Percentiles rank a stretch among this genome's conserved stretches.
phyloP scores from a whole-genome alignment of 192 early-diverging fungal species.

The Coemansia sp. region DNA sequence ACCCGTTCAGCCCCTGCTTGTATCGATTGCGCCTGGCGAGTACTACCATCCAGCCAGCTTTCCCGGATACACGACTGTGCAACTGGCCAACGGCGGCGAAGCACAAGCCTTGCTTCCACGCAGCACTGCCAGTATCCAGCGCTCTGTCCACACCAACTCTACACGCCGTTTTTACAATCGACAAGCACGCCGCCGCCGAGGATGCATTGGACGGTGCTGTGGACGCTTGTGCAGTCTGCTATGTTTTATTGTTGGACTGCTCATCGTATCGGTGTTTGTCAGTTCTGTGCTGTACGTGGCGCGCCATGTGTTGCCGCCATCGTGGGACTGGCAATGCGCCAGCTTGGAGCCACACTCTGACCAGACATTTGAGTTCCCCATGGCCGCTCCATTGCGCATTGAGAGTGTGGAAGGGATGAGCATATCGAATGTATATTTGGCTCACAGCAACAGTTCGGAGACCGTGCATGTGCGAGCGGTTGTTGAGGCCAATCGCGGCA shows the following conservation, averaged over 20 bases:
- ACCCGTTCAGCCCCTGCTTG: not conserved
- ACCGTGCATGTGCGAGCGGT: conserved; percentile 18
- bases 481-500: conserved; percentile 14
- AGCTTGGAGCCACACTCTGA: conserved; percentile 12
- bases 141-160: not conserved
- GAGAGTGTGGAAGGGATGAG: conserved; percentile 32
- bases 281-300: conserved; percentile 8
- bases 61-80: conserved; percentile 42
- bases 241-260: conserved; percentile 15
- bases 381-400: conserved; percentile 5
- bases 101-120: conserved; percentile 17
- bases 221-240: conserved; percentile 14
- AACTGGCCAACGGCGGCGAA: conserved; percentile 25
- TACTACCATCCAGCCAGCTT: conserved; percentile 51
- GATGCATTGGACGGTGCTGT: conserved; percentile 14
- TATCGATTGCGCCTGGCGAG: not conserved
- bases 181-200: not conserved
- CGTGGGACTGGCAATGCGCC: conserved; percentile 23
- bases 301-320: conserved; percentile 8
- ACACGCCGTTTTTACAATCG: not conserved
- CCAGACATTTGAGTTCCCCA: conserved; percentile 3
- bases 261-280: conserved; percentile 8
- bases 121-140: not conserved
- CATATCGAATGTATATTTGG: conserved; percentile 19
- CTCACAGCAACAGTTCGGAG: not conserved